Evolutionary conservation across 768 basidiomycete species (phyloP).

Genomic region (Flagelloscypha sp.): DNA sequence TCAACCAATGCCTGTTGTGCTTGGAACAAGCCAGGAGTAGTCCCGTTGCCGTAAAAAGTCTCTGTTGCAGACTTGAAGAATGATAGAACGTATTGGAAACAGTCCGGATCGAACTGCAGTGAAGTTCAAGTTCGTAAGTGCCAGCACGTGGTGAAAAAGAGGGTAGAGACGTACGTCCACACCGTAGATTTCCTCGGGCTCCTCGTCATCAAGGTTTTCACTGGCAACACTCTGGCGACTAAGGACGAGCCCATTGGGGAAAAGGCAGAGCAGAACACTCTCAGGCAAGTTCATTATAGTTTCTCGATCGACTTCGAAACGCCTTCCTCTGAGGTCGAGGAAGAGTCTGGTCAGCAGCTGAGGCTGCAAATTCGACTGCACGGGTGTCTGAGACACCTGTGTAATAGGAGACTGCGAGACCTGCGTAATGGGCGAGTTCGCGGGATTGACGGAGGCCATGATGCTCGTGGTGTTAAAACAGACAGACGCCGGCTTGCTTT

Average conservation of each 20-base stretch:
- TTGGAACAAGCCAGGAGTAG: constrained; percentile 61
- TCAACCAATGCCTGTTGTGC: constrained; percentile 79
- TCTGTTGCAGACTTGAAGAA: constrained; percentile 90
- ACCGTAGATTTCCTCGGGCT: constrained; percentile 87
- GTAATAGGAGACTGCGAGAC: constrained; percentile 54
- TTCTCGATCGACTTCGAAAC: constrained; percentile 94
- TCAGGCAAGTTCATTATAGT: constrained; percentile 98
- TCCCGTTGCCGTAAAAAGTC: constrained; percentile 82
- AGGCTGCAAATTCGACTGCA: constrained; percentile 69
- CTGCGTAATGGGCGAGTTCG: constrained; percentile 47
- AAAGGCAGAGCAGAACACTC: constrained; percentile 91
- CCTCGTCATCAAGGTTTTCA: constrained; percentile 70
- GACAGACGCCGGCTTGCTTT: too few relatives aligned
- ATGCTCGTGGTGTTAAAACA: constrained; percentile 2
- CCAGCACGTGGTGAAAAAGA: constrained; percentile 5
- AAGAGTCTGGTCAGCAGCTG: constrained; percentile 83
- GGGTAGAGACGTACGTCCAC: constrained; percentile 78
- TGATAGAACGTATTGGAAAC: constrained; percentile 86
- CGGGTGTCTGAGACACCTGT: constrained; percentile 50
- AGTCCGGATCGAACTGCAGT: constrained; percentile 88
- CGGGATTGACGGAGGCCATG: constrained; percentile 20
- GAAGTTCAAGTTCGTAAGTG: constrained; percentile 8
- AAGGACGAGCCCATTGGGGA: constrained; percentile 93
- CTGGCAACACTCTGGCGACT: constrained; percentile 77
- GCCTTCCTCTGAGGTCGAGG: constrained; percentile 84